Percentiles rank a stretch among this genome's conserved stretches.
These are phyloP conservation scores for Chlorella sp. DNA, from an alignment of 139 green algal species.

Conservation along the genomic window DNA sequence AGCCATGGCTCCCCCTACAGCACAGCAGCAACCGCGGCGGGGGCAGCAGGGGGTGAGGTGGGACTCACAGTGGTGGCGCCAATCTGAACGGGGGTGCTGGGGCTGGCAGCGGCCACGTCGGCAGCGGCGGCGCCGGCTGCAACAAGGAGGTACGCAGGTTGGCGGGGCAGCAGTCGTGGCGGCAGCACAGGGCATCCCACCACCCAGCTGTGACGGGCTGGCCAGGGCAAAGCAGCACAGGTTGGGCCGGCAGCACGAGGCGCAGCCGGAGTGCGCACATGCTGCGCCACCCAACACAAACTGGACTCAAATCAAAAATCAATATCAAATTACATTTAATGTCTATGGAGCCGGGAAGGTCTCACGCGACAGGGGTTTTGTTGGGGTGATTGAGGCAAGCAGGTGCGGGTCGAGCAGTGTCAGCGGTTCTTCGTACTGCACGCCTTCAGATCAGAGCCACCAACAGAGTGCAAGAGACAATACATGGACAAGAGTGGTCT, in stretches of 20 bases:
- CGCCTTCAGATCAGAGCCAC: too few species aligned
- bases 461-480: not conserved
- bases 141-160: not conserved
- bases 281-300: not conserved
- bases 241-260: not conserved
- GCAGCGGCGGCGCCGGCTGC: not conserved
- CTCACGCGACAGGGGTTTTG: too few species aligned
- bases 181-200: not conserved
- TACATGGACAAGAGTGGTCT: not conserved
- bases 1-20: not conserved
- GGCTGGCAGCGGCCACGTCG: not conserved
- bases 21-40: not conserved
- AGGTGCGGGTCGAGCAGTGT: too few species aligned
- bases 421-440: too few species aligned
- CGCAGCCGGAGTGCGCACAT: too few species aligned
- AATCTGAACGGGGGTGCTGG: slow-evolving; percentile 8
- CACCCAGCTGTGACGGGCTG: not conserved
- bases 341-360: too few species aligned
- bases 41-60: not conserved
- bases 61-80: not conserved
- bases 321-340: too few species aligned
- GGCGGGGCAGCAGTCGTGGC: not conserved
- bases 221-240: too few species aligned
- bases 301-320: too few species aligned
- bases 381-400: too few species aligned